Evolutionary conservation across 345 rosid genomes (phyloP).

Genomic region (Heritiera fomes): DNA sequence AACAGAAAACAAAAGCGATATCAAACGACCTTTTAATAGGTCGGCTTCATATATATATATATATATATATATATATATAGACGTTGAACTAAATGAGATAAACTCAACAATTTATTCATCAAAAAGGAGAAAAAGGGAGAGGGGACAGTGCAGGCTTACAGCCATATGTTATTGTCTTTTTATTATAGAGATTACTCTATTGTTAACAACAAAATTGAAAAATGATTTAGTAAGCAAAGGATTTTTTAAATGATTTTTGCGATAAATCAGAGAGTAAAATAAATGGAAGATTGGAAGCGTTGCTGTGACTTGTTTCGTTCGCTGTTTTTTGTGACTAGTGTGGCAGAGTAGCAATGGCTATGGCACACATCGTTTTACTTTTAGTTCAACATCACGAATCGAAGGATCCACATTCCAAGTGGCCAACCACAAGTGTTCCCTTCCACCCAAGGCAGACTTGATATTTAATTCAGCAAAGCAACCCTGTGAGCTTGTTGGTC

Average conservation of each 20-base stretch:
- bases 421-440: background rate
- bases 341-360: background rate
- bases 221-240: no score
- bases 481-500: background rate
- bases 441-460: background rate
- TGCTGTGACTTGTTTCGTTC: background rate
- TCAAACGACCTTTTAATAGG: no score
- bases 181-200: no score
- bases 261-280: background rate
- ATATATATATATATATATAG: no score
- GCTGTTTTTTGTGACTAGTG: background rate
- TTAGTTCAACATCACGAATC: conserved; percentile 17
- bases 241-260: background rate
- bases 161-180: no score
- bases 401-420: background rate
- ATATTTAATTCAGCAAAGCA: conserved; percentile 24
- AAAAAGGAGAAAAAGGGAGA: no score
- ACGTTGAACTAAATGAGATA: no score
- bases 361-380: background rate
- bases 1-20: no score
- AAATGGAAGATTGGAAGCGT: background rate
- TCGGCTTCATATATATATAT: no score
- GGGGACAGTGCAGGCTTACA: no score
- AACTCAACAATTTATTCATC: no score
- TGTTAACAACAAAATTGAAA: no score